phyloP scores from a whole-genome alignment of 139 green algal species.

The Chlamydomonas schloesseri region DNA sequence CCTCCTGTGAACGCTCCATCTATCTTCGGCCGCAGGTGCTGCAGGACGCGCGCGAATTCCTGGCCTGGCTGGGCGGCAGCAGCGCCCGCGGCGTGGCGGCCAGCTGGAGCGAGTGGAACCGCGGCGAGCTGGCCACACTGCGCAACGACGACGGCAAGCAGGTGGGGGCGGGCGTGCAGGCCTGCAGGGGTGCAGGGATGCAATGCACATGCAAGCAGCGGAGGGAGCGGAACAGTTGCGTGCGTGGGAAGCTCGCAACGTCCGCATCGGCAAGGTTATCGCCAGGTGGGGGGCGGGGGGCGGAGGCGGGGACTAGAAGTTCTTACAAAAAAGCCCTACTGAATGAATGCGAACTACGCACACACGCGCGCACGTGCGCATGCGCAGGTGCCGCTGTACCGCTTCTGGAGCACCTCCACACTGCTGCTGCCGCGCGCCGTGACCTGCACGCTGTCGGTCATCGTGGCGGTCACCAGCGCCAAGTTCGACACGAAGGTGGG shows the following conservation, averaged over 20 bases:
- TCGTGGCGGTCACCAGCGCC: not conserved
- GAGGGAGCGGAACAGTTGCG: too few relatives aligned
- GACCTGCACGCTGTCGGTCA: not conserved
- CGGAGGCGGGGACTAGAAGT: too few relatives aligned
- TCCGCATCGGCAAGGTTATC: too few relatives aligned
- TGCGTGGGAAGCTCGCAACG: too few relatives aligned
- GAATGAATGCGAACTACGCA: too few relatives aligned
- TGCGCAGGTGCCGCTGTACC: not conserved
- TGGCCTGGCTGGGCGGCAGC: not conserved
- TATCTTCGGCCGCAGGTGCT: not conserved
- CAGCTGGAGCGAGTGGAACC: conserved; percentile 3
- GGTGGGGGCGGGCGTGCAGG: not conserved
- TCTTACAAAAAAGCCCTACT: too few relatives aligned
- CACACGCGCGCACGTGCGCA: too few relatives aligned
- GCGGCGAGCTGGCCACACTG: not conserved
- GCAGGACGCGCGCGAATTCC: not conserved
- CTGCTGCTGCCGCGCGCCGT: conserved; percentile 1
- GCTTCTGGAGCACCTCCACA: not conserved
- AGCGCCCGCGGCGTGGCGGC: not conserved
- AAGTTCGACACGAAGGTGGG: not conserved
- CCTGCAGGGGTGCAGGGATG: too few relatives aligned
- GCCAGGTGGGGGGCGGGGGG: too few relatives aligned
- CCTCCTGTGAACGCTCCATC: not conserved
- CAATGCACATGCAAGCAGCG: too few relatives aligned
- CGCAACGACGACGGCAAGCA: not conserved